These are phyloP conservation scores for Phycomyces blakesleeanus DNA, from an alignment of 192 early-diverging fungal species.

Conservation along the genomic window DNA sequence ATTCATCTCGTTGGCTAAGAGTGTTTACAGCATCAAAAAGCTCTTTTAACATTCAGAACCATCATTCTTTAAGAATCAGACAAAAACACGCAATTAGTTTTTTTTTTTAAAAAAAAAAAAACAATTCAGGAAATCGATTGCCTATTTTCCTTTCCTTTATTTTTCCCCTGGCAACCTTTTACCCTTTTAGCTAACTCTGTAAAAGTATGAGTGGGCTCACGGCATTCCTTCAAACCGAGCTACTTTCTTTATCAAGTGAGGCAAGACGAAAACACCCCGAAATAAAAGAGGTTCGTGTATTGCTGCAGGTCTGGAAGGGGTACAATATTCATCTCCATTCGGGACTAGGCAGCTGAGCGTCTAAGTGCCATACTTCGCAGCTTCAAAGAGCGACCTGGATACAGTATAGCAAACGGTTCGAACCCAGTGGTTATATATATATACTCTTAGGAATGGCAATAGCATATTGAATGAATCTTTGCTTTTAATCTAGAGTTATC, in stretches of 20 bases:
- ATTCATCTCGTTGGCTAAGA: too few relatives aligned
- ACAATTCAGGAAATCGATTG: too few relatives aligned
- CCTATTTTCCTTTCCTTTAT: too few relatives aligned
- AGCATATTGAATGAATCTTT: conserved; percentile 2
- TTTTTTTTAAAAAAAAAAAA: too few relatives aligned
- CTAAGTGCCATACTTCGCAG: conserved; percentile 53
- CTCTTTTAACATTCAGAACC: too few relatives aligned
- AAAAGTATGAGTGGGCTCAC: conserved; percentile 45
- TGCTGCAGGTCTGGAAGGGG: too few relatives aligned
- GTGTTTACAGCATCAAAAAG: too few relatives aligned
- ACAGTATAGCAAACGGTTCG: conserved; percentile 40
- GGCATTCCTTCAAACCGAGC: conserved; percentile 71
- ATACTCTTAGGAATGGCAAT: neutral
- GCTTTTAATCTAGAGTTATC: conserved; percentile 51
- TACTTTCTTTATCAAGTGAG: conserved; percentile 80
- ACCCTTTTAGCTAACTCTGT: too few relatives aligned
- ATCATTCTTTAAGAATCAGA: too few relatives aligned
- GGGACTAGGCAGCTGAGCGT: conserved; percentile 61
- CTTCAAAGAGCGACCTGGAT: conserved; percentile 52
- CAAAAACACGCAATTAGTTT: too few relatives aligned
- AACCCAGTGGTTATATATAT: conserved; percentile 12
- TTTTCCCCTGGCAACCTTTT: too few relatives aligned
- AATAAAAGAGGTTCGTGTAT: conserved; percentile 81
- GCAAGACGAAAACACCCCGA: conserved; percentile 86
- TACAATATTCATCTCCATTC: neutral